A percentile compares a stretch with the other conserved stretches of the same genome.
phyloP scores from a whole-genome alignment of 768 basidiomycete species.

The Amanita molliuscula region DNA sequence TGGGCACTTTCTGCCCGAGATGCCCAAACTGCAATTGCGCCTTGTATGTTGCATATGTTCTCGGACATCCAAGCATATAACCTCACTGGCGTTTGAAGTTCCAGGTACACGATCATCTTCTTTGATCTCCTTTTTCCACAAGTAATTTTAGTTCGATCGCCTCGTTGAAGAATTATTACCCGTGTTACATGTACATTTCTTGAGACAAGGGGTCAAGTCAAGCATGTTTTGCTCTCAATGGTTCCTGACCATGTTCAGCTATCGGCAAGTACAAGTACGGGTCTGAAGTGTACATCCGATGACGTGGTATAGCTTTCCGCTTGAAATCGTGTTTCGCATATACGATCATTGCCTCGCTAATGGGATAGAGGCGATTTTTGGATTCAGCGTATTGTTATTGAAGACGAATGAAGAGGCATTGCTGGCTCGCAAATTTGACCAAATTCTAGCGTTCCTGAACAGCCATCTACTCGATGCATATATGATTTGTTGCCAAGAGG shows the following conservation, averaged over 20 bases:
- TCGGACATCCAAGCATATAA: not conserved
- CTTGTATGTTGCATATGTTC: conserved; percentile 41
- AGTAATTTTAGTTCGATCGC: conserved; percentile 68
- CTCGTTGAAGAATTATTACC: conserved; percentile 88
- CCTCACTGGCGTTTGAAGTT: conserved; percentile 27
- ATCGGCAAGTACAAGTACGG: conserved; percentile 44
- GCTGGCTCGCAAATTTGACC: conserved; percentile 81
- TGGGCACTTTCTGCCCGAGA: conserved; percentile 97
- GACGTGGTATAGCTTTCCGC: conserved; percentile 59
- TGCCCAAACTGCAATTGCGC: conserved; percentile 93
- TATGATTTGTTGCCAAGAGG: conserved; percentile 22
- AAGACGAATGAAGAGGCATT: conserved; percentile 80
- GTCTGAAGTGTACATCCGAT: not conserved
- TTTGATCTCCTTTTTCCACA: not conserved
- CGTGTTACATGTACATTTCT: conserved; percentile 85
- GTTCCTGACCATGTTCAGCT: conserved; percentile 97
- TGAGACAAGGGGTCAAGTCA: conserved; percentile 90
- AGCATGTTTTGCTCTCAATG: conserved; percentile 99
- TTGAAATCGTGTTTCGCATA: conserved; percentile 91
- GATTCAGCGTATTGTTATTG: conserved; percentile 82
- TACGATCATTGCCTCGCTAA: conserved; percentile 95
- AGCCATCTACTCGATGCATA: conserved; percentile 77
- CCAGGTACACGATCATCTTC: conserved; percentile 32
- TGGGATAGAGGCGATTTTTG: conserved; percentile 95
- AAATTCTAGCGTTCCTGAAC: conserved; percentile 80